These are phyloP conservation scores for Skeletonema marinoi DNA, from an alignment of 108 stramenopile species.

Conservation along the genomic window DNA sequence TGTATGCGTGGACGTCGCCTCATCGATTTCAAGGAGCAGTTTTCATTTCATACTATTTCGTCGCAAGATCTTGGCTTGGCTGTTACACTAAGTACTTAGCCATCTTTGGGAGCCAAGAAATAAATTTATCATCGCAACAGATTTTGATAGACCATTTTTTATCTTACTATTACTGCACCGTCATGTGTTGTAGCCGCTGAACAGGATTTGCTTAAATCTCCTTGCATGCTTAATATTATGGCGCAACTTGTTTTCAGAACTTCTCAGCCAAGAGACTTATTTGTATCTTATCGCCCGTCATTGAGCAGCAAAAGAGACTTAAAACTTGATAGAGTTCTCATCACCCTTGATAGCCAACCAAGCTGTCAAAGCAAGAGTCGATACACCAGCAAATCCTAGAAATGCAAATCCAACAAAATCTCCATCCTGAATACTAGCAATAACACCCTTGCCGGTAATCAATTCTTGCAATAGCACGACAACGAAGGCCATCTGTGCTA, in stretches of 20 bases:
- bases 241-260: background rate
- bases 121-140: background rate
- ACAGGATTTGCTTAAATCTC: background rate
- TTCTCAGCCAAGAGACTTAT: background rate
- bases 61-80: background rate
- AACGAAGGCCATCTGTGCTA: constrained; percentile 88
- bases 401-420: constrained; percentile 55
- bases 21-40: background rate
- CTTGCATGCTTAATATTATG: background rate
- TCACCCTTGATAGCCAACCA: constrained; percentile 78
- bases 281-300: background rate
- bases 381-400: constrained; percentile 50
- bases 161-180: background rate
- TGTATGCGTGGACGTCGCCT: background rate
- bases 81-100: background rate
- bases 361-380: constrained; percentile 65
- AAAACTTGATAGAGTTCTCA: constrained; percentile 51
- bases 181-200: background rate
- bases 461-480: constrained; percentile 81
- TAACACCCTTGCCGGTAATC: constrained; percentile 79
- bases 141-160: background rate
- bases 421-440: constrained; percentile 76
- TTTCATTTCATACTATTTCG: background rate
- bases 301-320: background rate
- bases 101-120: background rate